phyloP scores from a whole-genome alignment of 2,329 filamentous ascomycete genomes.

The Rhynchosporium secalis region DNA sequence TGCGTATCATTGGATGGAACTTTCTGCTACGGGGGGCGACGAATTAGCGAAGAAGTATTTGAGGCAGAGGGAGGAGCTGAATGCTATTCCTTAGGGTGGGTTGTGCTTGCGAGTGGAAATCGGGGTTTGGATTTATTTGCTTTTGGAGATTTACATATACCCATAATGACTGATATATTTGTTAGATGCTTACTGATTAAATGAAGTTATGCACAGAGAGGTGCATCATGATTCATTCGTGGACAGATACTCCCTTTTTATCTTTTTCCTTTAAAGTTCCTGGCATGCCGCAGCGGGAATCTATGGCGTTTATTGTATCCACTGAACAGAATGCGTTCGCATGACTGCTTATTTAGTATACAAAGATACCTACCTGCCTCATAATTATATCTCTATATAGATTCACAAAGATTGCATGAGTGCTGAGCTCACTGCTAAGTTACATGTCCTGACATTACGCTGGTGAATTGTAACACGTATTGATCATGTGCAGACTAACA shows the following conservation, averaged over 20 bases:
- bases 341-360: neutral
- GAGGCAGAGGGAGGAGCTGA: slow-evolving; percentile 54
- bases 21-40: slow-evolving; percentile 83
- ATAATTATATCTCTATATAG: neutral
- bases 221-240: neutral
- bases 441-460: neutral
- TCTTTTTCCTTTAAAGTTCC: neutral
- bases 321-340: neutral
- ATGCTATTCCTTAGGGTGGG: slow-evolving; percentile 33
- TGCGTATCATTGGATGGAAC: slow-evolving; percentile 96
- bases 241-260: neutral
- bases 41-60: slow-evolving; percentile 80
- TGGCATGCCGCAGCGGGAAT: neutral
- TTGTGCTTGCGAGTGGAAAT: neutral
- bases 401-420: neutral
- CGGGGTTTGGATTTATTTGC: neutral
- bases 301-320: neutral
- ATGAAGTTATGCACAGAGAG: neutral
- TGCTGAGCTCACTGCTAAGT: neutral
- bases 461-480: too few relatives aligned
- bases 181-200: neutral
- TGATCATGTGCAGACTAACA: too few relatives aligned
- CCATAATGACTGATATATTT: neutral
- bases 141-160: slow-evolving; percentile 7
- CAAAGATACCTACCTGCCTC: neutral